Conservation (phyloP, 345 rosid species). For the Aethionema arabicum region DNA sequence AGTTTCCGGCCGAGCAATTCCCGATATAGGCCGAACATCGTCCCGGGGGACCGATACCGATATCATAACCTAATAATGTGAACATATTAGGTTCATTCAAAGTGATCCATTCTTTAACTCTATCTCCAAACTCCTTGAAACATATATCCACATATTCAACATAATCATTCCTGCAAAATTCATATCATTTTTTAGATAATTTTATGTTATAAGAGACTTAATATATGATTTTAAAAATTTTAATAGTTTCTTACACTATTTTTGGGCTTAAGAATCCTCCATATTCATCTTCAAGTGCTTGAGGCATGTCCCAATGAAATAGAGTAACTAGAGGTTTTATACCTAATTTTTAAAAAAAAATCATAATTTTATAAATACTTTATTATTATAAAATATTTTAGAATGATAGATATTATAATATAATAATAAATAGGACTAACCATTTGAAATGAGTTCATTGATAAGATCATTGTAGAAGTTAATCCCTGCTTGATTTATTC, state of each 20-base stretch:
- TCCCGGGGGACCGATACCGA: conserved; percentile 45
- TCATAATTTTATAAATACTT: conserved; percentile 35
- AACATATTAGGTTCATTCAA: conserved; percentile 29
- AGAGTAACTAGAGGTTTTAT: conserved; percentile 41
- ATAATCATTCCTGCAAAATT: conserved; percentile 30
- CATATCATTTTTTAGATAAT: neutral
- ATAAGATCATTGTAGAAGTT: conserved; percentile 41
- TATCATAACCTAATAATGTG: conserved; percentile 27
- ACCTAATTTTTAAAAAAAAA: conserved; percentile 13
- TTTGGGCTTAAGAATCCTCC: conserved; percentile 41
- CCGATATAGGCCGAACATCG: conserved; percentile 45
- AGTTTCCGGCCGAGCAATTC: conserved; percentile 38
- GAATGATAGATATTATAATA: no score
- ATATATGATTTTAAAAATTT: conserved; percentile 25
- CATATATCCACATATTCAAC: conserved; percentile 24
- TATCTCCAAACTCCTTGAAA: conserved; percentile 31
- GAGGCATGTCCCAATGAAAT: conserved; percentile 52
- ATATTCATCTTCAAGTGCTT: conserved; percentile 42
- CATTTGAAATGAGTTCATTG: conserved; percentile 41
- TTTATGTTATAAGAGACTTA: conserved; percentile 17
- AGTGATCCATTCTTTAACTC: conserved; percentile 41
- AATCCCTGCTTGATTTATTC: conserved; percentile 38
- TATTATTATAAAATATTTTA: neutral
- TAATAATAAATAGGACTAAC: neutral
- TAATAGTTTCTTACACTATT: conserved; percentile 32